Base-by-base conservation (phyloP, 2,329 filamentous ascomycete species). In the Daldinia sp. region DNA sequence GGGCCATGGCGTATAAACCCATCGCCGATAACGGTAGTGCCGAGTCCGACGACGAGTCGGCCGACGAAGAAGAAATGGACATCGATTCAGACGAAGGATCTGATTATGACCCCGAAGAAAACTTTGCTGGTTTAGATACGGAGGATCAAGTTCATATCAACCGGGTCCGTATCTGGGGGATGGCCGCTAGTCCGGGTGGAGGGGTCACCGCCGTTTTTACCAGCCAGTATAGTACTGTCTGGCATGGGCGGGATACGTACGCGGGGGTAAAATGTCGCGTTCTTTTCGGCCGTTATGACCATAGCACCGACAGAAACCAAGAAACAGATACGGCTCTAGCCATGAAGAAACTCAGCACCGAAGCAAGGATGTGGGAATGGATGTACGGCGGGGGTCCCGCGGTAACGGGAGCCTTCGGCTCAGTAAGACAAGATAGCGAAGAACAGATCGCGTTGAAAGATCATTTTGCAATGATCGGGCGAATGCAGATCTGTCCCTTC, bases 291-390 rank as follows among this genome's bases (percentile, higher is more conserved):
- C 69, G 58, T 50, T 56, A 57, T 53, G 57, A 52, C 63, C 70
- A 17, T 63, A 66, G 13, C n/a, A 19, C 37, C 0, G 63, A 66
- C 7, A 43, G 39, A 1, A 34, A 6, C 35, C 47, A 65, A 7
- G 58, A 67, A 4, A 57, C 59, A 0, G 27, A 34, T 13, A 29
- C 13, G 45, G 35, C 59, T 25, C 25, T 61, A 15, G 37, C 60
- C 8, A 55, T 56, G 23, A 68, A 61, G 52, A 70, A 66, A 1
- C 73, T 84, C 17, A 83, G 82, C n/a, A 85, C 84, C 1, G 85
- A 88, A 71, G 85, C 80, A 0, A 75, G 76, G 34, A 77, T 83
- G 43, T 87, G 85, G 80, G 82, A 87, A 63, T 85, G 82, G 80
- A 84, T 87, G 81, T 87, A 87, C 68, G 84, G 83, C 15, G 75